These are phyloP conservation scores for Aspergillus viridinutans DNA, from an alignment of 2,329 filamentous ascomycete genomes.

Conservation along the genomic window DNA sequence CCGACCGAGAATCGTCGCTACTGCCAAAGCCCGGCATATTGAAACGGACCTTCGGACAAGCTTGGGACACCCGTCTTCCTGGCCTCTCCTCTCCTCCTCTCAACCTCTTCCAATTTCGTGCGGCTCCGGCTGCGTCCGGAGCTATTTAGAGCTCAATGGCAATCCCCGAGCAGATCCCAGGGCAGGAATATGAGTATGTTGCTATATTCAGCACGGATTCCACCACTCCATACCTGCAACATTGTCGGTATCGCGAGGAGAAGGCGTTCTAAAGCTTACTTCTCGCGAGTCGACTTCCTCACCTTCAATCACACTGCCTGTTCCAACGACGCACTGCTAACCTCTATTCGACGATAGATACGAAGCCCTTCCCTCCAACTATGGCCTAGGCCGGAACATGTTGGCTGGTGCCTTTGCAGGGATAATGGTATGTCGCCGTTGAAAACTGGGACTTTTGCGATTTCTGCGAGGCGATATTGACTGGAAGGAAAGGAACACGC, in stretches of 20 bases:
- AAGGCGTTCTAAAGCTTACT: background rate
- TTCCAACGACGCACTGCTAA: constrained; percentile 16
- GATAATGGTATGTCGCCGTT: constrained; percentile 66
- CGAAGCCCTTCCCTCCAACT: constrained; percentile 90
- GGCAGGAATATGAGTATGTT: constrained; percentile 46
- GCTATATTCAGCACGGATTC: background rate
- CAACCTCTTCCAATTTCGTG: constrained; percentile 9
- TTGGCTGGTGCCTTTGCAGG: constrained; percentile 92
- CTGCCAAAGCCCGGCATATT: background rate
- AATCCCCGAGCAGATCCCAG: constrained; percentile 37
- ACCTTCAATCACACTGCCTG: background rate
- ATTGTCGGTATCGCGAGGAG: background rate
- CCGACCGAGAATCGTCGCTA: background rate
- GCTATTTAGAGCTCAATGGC: constrained; percentile 39
- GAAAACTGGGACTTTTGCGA: background rate
- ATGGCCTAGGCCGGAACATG: constrained; percentile 93
- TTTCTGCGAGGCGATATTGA: constrained; percentile 8
- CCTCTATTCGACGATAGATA: constrained; percentile 54
- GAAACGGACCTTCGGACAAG: background rate
- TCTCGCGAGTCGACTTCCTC: constrained; percentile 1
- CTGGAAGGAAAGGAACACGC: constrained; percentile 72
- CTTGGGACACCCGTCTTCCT: background rate
- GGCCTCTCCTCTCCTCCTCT: constrained; percentile 6
- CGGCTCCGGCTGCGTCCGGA: constrained; percentile 33
- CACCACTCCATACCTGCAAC: background rate